phyloP scores from a whole-genome alignment of 176 grass and related monocot genomes.

The Oryza officinalis region DNA sequence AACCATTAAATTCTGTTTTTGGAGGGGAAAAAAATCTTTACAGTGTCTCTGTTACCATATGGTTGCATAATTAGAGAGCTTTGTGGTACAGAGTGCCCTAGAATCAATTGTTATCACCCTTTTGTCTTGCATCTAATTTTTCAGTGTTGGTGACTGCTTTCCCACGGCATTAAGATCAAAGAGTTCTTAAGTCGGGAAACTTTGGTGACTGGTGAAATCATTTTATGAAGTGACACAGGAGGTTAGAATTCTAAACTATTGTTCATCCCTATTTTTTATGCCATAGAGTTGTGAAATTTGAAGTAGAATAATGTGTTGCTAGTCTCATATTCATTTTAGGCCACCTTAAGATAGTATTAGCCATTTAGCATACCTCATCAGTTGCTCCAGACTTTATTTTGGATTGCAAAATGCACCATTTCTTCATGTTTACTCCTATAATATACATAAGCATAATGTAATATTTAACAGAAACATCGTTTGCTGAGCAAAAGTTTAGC shows the following conservation, averaged over 20 bases:
- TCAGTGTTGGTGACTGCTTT: background rate
- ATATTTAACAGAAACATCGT: slow-evolving; percentile 19
- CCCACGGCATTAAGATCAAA: slow-evolving; percentile 14
- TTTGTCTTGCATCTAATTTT: slow-evolving; percentile 22
- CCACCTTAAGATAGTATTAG: slow-evolving; percentile 23
- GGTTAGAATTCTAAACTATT: slow-evolving; percentile 25
- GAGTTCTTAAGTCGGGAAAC: slow-evolving; percentile 25
- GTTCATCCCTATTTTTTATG: background rate
- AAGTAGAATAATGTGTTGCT: background rate
- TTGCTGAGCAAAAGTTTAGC: slow-evolving; percentile 30
- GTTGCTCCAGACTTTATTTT: slow-evolving; percentile 98
- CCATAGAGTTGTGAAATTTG: slow-evolving; percentile 23
- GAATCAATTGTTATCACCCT: slow-evolving; percentile 18
- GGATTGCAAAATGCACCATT: slow-evolving; percentile 98
- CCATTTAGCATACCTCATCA: slow-evolving; percentile 76
- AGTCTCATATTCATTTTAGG: slow-evolving; percentile 25
- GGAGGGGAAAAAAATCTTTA: slow-evolving; percentile 7
- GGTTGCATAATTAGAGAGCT: slow-evolving; percentile 17
- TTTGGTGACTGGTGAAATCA: slow-evolving; percentile 11
- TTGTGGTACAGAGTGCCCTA: slow-evolving; percentile 18
- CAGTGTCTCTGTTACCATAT: slow-evolving; percentile 1
- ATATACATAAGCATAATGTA: slow-evolving; percentile 34
- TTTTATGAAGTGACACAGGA: slow-evolving; percentile 6
- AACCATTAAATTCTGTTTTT: slow-evolving; percentile 37
- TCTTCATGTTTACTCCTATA: slow-evolving; percentile 91